Percentiles rank a stretch among this genome's conserved stretches.
Conservation (phyloP, 2,329 filamentous ascomycete genomes). For the Berkeleyomyces rouxiae region DNA sequence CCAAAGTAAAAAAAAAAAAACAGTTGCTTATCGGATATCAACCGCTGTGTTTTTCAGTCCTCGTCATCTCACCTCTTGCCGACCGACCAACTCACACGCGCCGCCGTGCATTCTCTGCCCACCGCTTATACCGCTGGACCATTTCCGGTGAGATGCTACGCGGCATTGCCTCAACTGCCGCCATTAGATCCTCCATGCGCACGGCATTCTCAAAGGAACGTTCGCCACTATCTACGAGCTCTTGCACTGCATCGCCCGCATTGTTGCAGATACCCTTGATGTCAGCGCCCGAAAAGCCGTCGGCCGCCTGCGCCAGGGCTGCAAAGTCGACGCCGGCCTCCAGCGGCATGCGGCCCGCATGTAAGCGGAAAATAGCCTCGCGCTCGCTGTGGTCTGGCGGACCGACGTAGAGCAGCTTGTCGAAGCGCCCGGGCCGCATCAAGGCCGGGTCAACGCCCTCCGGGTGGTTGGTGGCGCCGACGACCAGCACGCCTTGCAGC, state of each 20-base stretch:
- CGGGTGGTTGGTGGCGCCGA: conserved; percentile 84
- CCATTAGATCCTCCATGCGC: conserved; percentile 8
- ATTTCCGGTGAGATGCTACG: conserved; percentile 10
- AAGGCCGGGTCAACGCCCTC: conserved; percentile 74
- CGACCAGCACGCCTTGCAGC: conserved; percentile 65
- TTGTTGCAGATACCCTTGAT: conserved; percentile 39
- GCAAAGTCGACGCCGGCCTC: conserved; percentile 46
- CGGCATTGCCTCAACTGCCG: conserved; percentile 6
- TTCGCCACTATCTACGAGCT: conserved; percentile 16
- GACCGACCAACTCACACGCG: not conserved
- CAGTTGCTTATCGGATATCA: too few relatives aligned
- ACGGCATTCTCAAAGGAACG: conserved; percentile 9
- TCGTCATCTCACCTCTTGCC: too few relatives aligned
- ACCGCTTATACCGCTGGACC: conserved; percentile 8
- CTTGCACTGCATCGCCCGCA: conserved; percentile 28
- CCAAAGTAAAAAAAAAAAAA: too few relatives aligned
- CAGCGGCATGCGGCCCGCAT: conserved; percentile 44
- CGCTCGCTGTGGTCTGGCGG: conserved; percentile 59
- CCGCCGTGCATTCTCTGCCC: conserved; percentile 14
- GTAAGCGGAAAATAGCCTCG: conserved; percentile 57
- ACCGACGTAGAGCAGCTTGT: conserved; percentile 70
- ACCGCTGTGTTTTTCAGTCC: too few relatives aligned
- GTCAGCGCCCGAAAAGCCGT: conserved; percentile 77
- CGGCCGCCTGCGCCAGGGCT: conserved; percentile 44
- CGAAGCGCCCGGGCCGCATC: conserved; percentile 71